Percentiles rank a stretch among this genome's conserved stretches.
Conservation (phyloP, 805 yeast species). For the Starmerella sp. region DNA sequence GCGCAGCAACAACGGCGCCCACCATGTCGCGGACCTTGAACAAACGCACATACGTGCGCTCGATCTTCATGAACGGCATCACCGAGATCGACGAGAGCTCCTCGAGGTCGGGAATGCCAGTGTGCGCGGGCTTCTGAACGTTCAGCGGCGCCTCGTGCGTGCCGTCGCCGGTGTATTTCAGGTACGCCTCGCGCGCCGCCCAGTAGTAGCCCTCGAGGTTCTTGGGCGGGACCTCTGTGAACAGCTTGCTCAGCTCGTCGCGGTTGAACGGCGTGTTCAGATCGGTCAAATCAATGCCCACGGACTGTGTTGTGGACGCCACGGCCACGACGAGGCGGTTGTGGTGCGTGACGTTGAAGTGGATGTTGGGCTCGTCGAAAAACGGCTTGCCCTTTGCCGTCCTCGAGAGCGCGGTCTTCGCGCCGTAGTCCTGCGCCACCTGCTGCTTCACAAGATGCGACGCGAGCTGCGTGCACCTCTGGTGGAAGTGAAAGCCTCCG, state of each 20-base stretch:
- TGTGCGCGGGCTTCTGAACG: conserved; percentile 12
- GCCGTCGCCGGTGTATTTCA: conserved; percentile 21
- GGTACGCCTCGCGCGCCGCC: conserved; percentile 24
- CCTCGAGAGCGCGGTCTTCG: neutral
- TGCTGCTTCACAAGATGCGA: conserved; percentile 14
- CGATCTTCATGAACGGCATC: conserved; percentile 18
- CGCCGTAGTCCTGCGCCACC: conserved; percentile 7
- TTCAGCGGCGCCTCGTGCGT: conserved; percentile 10
- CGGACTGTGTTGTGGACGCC: conserved; percentile 9
- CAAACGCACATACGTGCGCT: conserved; percentile 10
- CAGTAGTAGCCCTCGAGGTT: conserved; percentile 15
- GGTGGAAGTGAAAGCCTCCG: conserved; percentile 6
- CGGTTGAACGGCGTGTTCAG: conserved; percentile 10
- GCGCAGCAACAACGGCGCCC: conserved; percentile 17
- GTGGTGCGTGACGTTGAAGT: conserved; percentile 20
- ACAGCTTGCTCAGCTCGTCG: conserved; percentile 11
- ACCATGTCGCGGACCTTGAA: conserved; percentile 11
- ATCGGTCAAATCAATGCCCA: conserved; percentile 22
- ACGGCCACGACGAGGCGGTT: conserved; percentile 14
- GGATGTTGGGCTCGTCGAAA: conserved; percentile 4
- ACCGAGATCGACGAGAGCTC: neutral
- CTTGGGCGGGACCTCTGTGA: conserved; percentile 3
- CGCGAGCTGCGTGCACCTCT: conserved; percentile 14
- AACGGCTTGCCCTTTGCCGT: conserved; percentile 17
- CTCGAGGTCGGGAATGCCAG: conserved; percentile 11